Conservation (phyloP, 2,329 filamentous ascomycete species). For the Erysiphe pulchra region DNA sequence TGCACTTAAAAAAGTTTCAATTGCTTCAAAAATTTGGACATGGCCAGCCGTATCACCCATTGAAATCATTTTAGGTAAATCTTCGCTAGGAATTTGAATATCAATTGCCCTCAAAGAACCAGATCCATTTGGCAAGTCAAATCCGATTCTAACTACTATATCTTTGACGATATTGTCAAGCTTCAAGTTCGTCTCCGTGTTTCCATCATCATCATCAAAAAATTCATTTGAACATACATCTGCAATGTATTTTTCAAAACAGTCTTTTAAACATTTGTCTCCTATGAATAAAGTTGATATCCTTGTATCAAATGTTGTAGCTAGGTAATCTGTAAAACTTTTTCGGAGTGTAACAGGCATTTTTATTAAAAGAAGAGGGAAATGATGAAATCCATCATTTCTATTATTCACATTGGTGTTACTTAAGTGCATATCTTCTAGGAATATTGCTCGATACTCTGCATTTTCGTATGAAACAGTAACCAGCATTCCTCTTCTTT, state of each 20-base stretch:
- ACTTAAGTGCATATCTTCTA: neutral
- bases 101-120: conserved; percentile 17
- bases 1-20: conserved; percentile 15
- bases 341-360: conserved; percentile 20
- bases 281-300: conserved; percentile 78
- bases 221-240: conserved; percentile 6
- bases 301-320: conserved; percentile 18
- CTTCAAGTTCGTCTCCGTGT: conserved; percentile 1
- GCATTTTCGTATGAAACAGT: conserved; percentile 11
- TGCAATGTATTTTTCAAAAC: conserved; percentile 11
- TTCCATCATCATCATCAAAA: conserved; percentile 5
- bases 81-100: conserved; percentile 17
- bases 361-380: conserved; percentile 19
- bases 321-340: conserved; percentile 18
- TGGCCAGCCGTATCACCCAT: conserved; percentile 6
- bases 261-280: conserved; percentile 57
- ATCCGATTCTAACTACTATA: conserved; percentile 8
- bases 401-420: neutral
- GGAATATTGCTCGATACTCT: conserved; percentile 9
- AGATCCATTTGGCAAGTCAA: conserved; percentile 8
- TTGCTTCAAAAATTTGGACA: conserved; percentile 16
- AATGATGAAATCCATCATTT: conserved; percentile 14
- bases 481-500: conserved; percentile 7
- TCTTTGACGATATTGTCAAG: conserved; percentile 9
- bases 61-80: conserved; percentile 14